Conservation (phyloP, 1,284 basidiomycete species). For the Cutaneotrichosporon cavernicola region DNA sequence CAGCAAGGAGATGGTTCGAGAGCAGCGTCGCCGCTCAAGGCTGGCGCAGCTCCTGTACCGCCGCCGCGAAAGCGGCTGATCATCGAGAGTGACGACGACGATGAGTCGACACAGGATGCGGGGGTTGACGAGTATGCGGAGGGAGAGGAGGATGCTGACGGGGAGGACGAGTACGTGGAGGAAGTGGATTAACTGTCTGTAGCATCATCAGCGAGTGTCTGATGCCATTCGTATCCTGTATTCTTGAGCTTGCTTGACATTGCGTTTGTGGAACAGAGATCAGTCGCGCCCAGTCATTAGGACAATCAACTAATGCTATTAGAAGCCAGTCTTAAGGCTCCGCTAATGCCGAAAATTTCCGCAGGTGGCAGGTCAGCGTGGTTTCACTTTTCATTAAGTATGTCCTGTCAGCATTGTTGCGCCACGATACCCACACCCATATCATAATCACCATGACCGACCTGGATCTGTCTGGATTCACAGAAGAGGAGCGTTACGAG, state of each 20-base stretch:
- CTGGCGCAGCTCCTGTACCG: not conserved
- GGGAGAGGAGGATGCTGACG: not conserved
- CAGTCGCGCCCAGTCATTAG: not conserved
- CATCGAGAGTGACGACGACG: slow-evolving; percentile 7
- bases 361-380: not conserved
- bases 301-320: not conserved
- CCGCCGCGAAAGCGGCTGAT: slow-evolving; percentile 1
- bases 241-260: not conserved
- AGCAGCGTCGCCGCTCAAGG: not conserved
- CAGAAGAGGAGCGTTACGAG: slow-evolving; percentile 62
- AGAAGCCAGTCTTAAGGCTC: not conserved
- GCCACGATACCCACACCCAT: slow-evolving; percentile 5
- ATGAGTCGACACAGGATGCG: slow-evolving; percentile 1
- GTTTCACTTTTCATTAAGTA: not conserved
- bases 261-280: not conserved
- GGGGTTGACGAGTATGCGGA: not conserved
- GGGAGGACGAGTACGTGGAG: not conserved
- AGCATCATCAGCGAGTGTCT: slow-evolving; percentile 3
- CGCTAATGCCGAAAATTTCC: slow-evolving; percentile 5
- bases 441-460: slow-evolving; percentile 15
- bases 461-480: slow-evolving; percentile 25
- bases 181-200: slow-evolving; percentile 6
- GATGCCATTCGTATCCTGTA: slow-evolving; percentile 1
- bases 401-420: not conserved
- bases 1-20: not conserved